Evolutionary conservation across 2,329 filamentous ascomycete genomes (phyloP).

Genomic region (Calonectria henricotiae): DNA sequence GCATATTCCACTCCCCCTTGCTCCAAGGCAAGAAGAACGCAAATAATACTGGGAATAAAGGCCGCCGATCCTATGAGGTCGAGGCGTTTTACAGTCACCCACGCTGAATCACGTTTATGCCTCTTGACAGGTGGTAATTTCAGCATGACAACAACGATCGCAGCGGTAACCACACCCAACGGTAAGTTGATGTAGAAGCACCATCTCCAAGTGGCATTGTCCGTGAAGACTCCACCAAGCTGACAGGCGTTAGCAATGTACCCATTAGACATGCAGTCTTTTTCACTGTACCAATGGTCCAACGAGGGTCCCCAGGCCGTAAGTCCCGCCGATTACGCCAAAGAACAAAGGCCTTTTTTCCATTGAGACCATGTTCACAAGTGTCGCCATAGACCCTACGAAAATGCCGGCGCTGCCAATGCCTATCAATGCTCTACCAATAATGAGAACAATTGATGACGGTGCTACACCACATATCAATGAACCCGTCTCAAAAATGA

Average conservation of each 20-base stretch:
- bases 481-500: constrained; percentile 69
- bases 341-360: constrained; percentile 54
- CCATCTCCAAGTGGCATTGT: constrained; percentile 48
- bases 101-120: background rate
- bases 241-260: background rate
- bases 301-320: constrained; percentile 54
- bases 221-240: constrained; percentile 57
- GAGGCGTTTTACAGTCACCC: background rate
- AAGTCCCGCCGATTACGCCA: constrained; percentile 55
- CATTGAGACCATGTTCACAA: constrained; percentile 59
- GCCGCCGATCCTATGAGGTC: background rate
- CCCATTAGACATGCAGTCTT: too few relatives aligned
- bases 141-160: constrained; percentile 56
- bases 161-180: constrained; percentile 53
- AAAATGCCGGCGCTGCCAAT: constrained; percentile 66
- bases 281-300: constrained; percentile 47
- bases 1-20: constrained; percentile 5
- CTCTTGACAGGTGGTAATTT: constrained; percentile 52
- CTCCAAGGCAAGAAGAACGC: constrained; percentile 4
- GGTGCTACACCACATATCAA: constrained; percentile 66
- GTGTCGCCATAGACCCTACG: constrained; percentile 65
- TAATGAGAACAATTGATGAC: constrained; percentile 64
- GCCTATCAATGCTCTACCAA: constrained; percentile 66
- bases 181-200: constrained; percentile 45
- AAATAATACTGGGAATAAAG: constrained; percentile 10